Evolutionary conservation across 805 yeast genomes (phyloP).

Genomic region (Zygosaccharomyces lentus): DNA sequence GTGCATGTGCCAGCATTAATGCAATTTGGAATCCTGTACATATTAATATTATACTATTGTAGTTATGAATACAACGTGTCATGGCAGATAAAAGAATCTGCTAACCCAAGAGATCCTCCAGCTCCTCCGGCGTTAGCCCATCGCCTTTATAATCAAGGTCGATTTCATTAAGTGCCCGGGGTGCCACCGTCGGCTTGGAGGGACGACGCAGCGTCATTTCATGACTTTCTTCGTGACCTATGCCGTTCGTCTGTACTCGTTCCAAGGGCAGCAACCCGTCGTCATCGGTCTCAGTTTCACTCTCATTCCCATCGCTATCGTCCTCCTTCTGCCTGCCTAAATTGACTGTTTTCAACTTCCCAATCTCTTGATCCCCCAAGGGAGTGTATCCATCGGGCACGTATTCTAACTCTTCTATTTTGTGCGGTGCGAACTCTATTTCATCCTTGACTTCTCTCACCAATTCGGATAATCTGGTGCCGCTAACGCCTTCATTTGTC

Average conservation of each 20-base stretch:
- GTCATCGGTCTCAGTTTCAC: constrained; percentile 12
- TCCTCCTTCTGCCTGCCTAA: constrained; percentile 9
- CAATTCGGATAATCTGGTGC: constrained; percentile 18
- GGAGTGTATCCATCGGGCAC: constrained; percentile 45
- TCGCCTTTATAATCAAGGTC: constrained; percentile 24
- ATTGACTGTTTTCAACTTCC: constrained; percentile 22
- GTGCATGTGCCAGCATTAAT: constrained; percentile 8
- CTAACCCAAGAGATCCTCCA: constrained; percentile 21
- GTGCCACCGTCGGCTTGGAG: not conserved
- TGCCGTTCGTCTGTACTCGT: constrained; percentile 20
- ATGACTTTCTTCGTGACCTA: constrained; percentile 18
- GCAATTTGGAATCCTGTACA: constrained; percentile 8
- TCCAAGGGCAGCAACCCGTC: constrained; percentile 13
- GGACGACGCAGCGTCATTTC: constrained; percentile 2
- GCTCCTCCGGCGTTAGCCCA: constrained; percentile 26
- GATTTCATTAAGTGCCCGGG: not conserved
- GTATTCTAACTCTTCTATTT: constrained; percentile 38
- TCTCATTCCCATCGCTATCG: constrained; percentile 9
- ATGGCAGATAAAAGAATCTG: not conserved
- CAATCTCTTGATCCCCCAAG: constrained; percentile 34
- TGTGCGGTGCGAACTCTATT: constrained; percentile 46
- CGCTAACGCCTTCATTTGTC: constrained; percentile 14
- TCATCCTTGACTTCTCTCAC: constrained; percentile 16
- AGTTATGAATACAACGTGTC: not conserved
- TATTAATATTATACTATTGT: not conserved